Conservation (phyloP, 177 flowering plant genomes). For the Tripterygium wilfordii region DNA sequence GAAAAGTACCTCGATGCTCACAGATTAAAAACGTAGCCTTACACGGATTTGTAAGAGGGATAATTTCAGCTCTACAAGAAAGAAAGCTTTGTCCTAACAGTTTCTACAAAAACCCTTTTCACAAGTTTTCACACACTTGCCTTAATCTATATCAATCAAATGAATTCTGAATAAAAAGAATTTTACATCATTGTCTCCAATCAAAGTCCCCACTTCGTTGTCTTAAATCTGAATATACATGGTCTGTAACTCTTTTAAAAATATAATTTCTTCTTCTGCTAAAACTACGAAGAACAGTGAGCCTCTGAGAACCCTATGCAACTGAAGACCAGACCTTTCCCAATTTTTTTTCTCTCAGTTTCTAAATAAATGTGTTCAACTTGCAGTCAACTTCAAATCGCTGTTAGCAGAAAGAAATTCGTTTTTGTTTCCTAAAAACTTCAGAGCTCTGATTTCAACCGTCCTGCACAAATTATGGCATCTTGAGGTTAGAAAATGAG, state of each 20-base stretch:
- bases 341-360: slow-evolving; percentile 6
- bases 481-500: neutral
- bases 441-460: slow-evolving; percentile 43
- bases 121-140: too few relatives aligned
- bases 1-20: too few relatives aligned
- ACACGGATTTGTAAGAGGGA: too few relatives aligned
- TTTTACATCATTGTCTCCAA: too few relatives aligned
- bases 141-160: too few relatives aligned
- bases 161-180: too few relatives aligned
- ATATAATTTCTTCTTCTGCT: slow-evolving; percentile 65
- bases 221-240: slow-evolving; percentile 20
- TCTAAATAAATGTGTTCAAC: slow-evolving; percentile 12
- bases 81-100: too few relatives aligned
- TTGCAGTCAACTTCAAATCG: slow-evolving; percentile 25
- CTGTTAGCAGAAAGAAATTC: slow-evolving; percentile 14
- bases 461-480: slow-evolving; percentile 32
- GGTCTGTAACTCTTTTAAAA: slow-evolving; percentile 12
- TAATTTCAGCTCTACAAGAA: too few relatives aligned
- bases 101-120: too few relatives aligned
- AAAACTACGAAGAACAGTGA: slow-evolving; percentile 66
- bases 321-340: slow-evolving; percentile 12
- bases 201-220: too few relatives aligned
- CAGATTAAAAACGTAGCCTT: too few relatives aligned
- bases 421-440: slow-evolving; percentile 1
- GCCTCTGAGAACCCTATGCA: slow-evolving; percentile 40